These are phyloP conservation scores for Lagenaria siceraria DNA, from an alignment of 306 rosid species.

Conservation along the genomic window DNA sequence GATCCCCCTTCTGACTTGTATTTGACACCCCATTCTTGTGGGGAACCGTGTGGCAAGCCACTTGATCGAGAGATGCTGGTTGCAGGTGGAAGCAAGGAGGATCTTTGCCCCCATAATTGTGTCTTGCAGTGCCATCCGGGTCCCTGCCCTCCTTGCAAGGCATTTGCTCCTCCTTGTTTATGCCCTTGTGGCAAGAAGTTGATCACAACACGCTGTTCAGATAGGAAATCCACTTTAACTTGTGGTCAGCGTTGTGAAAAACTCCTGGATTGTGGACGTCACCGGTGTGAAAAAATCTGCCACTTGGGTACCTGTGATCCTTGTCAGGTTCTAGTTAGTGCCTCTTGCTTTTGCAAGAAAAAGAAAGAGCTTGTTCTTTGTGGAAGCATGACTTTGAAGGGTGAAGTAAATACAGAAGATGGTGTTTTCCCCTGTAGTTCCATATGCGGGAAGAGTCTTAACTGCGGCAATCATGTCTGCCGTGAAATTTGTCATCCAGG, in stretches of 20 bases:
- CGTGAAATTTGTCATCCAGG: constrained; percentile 70
- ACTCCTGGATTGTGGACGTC: constrained; percentile 72
- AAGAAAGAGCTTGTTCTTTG: constrained; percentile 46
- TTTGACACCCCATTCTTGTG: constrained; percentile 90
- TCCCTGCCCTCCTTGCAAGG: constrained; percentile 92
- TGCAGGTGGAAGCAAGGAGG: constrained; percentile 41
- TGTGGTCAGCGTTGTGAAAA: constrained; percentile 75
- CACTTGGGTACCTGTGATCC: constrained; percentile 82
- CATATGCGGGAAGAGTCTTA: constrained; percentile 44
- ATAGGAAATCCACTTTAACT: constrained; percentile 57
- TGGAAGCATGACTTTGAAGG: constrained; percentile 67
- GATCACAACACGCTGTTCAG: constrained; percentile 77
- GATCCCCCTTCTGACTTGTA: constrained; percentile 89
- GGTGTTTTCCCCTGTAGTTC: constrained; percentile 71
- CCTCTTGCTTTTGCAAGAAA: constrained; percentile 72
- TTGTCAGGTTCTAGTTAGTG: constrained; percentile 48
- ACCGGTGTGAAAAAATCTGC: constrained; percentile 47
- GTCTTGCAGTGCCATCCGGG: constrained; percentile 98
- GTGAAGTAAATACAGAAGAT: constrained; percentile 45
- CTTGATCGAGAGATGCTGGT: constrained; percentile 47
- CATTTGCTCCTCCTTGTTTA: constrained; percentile 65
- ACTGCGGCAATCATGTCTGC: constrained; percentile 72
- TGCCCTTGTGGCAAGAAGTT: constrained; percentile 89
- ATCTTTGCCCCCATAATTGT: constrained; percentile 78
- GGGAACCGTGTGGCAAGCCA: constrained; percentile 82